Base-by-base conservation (phyloP, 2,329 filamentous ascomycete species). In the Trichoderma sp. region DNA sequence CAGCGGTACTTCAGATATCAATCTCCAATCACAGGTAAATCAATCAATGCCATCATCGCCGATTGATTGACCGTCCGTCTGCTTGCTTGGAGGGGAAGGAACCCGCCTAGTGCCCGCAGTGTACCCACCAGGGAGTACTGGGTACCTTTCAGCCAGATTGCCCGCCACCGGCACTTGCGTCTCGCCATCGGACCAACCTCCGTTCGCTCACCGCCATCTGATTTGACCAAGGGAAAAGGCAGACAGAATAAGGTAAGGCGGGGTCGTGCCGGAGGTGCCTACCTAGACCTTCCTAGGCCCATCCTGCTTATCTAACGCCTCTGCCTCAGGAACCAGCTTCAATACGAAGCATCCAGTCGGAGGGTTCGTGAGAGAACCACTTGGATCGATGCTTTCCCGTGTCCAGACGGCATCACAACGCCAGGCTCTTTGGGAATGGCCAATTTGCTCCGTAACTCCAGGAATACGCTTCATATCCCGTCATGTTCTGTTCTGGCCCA, bases 111-210 rank as follows among this genome's bases (percentile, higher is more conserved):
- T 62, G 67, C 67, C 67, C 67, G 56, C 24, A 71, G 38, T 14
- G 60, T 65, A 27, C 60, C 71, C 60, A 65, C 71, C 59, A 29
- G 56, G 56, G 6, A 21, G 18, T 53, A 29, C 45, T 24, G 12
- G 24, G 38, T 64, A 45, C 45, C 45, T 64, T 65, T 65, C 29
- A 41, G 60, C 59, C 60, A 73, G 27, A 65, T 38, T 65, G 71
- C 71, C 60, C 33, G 71, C 71, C 60, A 73, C 56, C 71, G 71
- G 71, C 60, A 73, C 71, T 73, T 73, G 71, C 60, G 71, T 73
- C 71, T 56, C 29, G 41, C 53, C 60, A 73, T 73, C 71, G 60
- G 60, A 56, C 60, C 63, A 33, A 31, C 6, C 50, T 65, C 71
- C 71, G 69, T 31, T 29, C 21, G n/a, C 71, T 73, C 71, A 73